Base-by-base conservation (phyloP, 768 basidiomycete genomes). In the Polyporus arcularius region DNA sequence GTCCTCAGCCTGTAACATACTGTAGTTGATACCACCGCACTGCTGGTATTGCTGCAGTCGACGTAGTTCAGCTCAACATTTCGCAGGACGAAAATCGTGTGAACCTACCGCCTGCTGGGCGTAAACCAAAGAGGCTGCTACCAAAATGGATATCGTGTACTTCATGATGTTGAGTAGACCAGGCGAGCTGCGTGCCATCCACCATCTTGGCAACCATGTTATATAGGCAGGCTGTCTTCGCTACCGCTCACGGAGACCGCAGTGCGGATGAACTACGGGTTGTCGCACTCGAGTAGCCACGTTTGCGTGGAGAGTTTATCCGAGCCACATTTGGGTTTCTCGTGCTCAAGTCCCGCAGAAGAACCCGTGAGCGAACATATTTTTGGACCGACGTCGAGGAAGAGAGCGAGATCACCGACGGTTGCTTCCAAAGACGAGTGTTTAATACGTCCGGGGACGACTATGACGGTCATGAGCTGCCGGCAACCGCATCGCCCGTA, bases 1-100 rank as follows among this genome's bases (percentile, higher is more conserved):
- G 11, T 28, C 21, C 21, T 26, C 21, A 26, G 21, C 35, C 10
- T 2, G 12, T 21, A 1, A 61, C 70, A 47, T 55, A 72, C 71
- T 60, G 68, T 67, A 72, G 43, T 65, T 64, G 49, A 67, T 65
- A 47, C 71, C 71, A 53, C 71, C 71, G 58, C 71, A 72, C 55
- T 72, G 71, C 28, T 58, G 61, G 62, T 64, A 72, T 42, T 66
- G 59, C 71, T 72, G 43, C 7, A 6, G 6, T 18, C 48, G 0
- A 60, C 21, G 39, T 26, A 32, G 0, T 14, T 35, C 38, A 18
- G 8, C n/a, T 26, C 47, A 4, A 28, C 0, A 32, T 49, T 28
- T 48, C 21, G 30, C 0, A 1, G 30, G 11, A 18, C 2, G 2
- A 7, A 15, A 40, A 35, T 10, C 8, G n/a, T 4, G 28, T 15